Percentiles rank a stretch among this genome's conserved stretches.
phyloP scores from a whole-genome alignment of 2,329 filamentous ascomycete genomes.

The Bipolaris victoriae region DNA sequence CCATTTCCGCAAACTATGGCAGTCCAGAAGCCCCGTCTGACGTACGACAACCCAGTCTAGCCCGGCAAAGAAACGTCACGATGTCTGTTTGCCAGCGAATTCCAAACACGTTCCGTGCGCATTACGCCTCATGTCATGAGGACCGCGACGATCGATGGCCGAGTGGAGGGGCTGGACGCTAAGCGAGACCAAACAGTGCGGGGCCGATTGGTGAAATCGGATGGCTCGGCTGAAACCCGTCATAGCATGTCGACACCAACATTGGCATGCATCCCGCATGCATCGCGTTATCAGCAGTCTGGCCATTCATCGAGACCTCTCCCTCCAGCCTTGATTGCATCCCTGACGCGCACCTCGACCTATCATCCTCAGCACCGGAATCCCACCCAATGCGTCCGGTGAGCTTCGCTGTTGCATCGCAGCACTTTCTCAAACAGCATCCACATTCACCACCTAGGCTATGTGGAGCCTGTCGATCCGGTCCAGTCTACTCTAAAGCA shows the following conservation, averaged over 20 bases:
- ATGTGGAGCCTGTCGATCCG: slow-evolving; percentile 23
- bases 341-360: not conserved
- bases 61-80: slow-evolving; percentile 33
- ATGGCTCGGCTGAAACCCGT: slow-evolving; percentile 28
- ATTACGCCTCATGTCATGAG: slow-evolving; percentile 33
- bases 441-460: slow-evolving; percentile 15
- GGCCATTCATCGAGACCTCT: slow-evolving; percentile 8
- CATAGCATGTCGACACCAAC: not conserved
- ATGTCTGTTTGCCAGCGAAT: slow-evolving; percentile 24
- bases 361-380: slow-evolving; percentile 4
- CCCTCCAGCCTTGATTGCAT: slow-evolving; percentile 6
- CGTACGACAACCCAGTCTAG: slow-evolving; percentile 26
- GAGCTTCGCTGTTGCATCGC: slow-evolving; percentile 2
- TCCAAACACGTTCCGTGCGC: slow-evolving; percentile 25
- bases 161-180: slow-evolving; percentile 16
- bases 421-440: slow-evolving; percentile 19
- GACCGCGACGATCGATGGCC: slow-evolving; percentile 31
- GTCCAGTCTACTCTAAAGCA: slow-evolving; percentile 26
- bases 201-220: slow-evolving; percentile 31
- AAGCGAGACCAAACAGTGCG: slow-evolving; percentile 18
- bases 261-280: slow-evolving; percentile 9
- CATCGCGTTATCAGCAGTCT: slow-evolving; percentile 7
- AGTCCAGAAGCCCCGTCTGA: slow-evolving; percentile 28
- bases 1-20: slow-evolving; percentile 19
- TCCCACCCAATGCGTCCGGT: not conserved